Base-by-base conservation (phyloP, 257 asterid species). In the Solanum commersonii region DNA sequence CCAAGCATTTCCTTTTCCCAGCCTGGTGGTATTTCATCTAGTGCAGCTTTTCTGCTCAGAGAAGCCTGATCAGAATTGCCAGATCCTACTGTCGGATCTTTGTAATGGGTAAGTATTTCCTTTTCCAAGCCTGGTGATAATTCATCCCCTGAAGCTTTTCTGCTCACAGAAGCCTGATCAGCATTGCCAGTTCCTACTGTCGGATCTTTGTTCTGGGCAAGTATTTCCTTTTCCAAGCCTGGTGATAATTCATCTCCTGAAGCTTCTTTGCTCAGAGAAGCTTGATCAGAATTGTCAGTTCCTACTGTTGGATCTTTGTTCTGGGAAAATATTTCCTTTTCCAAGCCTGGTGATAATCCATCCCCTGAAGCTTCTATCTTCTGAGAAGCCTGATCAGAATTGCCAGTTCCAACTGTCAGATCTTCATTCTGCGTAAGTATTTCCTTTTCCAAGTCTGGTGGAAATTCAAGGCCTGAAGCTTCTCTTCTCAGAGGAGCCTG, bases 381-480 rank as follows among this genome's bases (percentile, higher is more conserved):
- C 42, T 79, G 70, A 63, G 86, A 88, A 10, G 56, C 79, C 42
- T 33, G 68, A 81, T 79, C 87, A 35, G 74, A 83, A 27, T 44
- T 40, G 29, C 42, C 85, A 31, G 74, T 18, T 44, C 34, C 86
- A 72, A 33, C 49, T 74, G 82, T 73, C 38, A 20, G 76, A 74
- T 52, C 83, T 77, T 35, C 35, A 34, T 72, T 86, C 13, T 52
- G 84, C 13, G 82, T 10, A 65, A 35, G 84, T 8, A 82, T 25
- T 86, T 89, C 89, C 49, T 79, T 89, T 18, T 52, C 83, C 87
- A 87, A 70, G 20, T 88, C 90, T 33, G 79, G 52, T 46, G 90
- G 88, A 42, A 88, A 71, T 85, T 87, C 87, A 9, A 42, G 67
- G 3, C 13, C 84, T 27, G 84, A 49, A 63, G 56, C 76, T 46